Evolutionary conservation across 805 yeast genomes (phyloP), one percentile per base, ranked within the genome.

Genomic region (Saccharomycopsis selenospora): DNA sequence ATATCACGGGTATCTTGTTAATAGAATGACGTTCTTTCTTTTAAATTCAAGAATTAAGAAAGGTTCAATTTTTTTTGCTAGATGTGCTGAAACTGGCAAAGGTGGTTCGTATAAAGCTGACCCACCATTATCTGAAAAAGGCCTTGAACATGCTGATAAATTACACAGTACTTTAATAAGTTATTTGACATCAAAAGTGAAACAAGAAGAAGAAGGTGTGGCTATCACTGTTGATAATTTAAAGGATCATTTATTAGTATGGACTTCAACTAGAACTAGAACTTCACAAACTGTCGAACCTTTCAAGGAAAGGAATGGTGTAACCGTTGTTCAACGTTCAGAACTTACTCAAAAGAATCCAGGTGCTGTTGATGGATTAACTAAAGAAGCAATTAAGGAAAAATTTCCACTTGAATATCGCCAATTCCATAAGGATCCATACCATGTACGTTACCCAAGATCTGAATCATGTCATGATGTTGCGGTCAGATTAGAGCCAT

Each of bases 401-500:
- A 69, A 70, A 53, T 87, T 69, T 60, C 93, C 95, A 0, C 73
- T 71, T 1, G 96, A 90, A 55, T 85, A 74, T 61, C 73, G 69
- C 52, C 80, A 75, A 57, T 85, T 79, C 60, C 48, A 66, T 49
- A 66, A 71, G 51, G 97, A 91, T 62, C 96, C 96, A 1, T 93
- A 93, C 61, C 97, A 93, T 65, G 91, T 84, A 61, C 72, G 99
- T 51, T 93, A 77, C 61, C 86, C 96, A 2, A 73, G 98, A 44
- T 88, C 95, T 0, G 99, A 93, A 67, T 85, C 95, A 45, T 93
- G 89, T 61, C 99, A 93, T 65, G 99, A 93, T 65, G 73, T 93
- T 49, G 98, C 99, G 0, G 83, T 93, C 30, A 80, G 96, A 57
- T 76, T 93, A 67, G 99, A 93, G 66, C 96, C 98, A 0, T 71